phyloP scores from a whole-genome alignment of 108 stramenopile genomes.

The Thalassiosira profunda region DNA sequence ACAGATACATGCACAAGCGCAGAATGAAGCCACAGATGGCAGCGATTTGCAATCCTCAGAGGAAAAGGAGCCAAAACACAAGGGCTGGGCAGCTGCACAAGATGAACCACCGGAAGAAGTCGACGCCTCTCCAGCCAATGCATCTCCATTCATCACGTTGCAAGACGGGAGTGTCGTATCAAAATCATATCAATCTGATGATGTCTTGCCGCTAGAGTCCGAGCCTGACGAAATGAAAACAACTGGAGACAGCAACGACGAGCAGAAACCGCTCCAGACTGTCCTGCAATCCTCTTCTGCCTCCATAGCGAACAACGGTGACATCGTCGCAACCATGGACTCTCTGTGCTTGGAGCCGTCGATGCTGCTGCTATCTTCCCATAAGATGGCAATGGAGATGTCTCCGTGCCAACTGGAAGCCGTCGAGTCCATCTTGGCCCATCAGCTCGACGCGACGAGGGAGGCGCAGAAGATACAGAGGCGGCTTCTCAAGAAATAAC shows the following conservation, averaged over 20 bases:
- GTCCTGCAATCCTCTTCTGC: slow-evolving; percentile 17
- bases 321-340: slow-evolving; percentile 54
- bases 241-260: slow-evolving; percentile 17
- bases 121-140: not conserved
- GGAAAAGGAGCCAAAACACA: slow-evolving; percentile 1
- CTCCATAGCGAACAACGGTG: not conserved
- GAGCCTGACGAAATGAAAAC: slow-evolving; percentile 1
- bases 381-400: slow-evolving; percentile 75
- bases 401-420: slow-evolving; percentile 80
- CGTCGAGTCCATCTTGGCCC: slow-evolving; percentile 54
- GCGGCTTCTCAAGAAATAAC: slow-evolving; percentile 30
- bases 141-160: slow-evolving; percentile 39
- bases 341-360: slow-evolving; percentile 75
- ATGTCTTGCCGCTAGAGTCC: slow-evolving; percentile 29
- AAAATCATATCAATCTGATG: slow-evolving; percentile 10
- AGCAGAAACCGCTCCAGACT: slow-evolving; percentile 40
- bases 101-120: not conserved
- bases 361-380: slow-evolving; percentile 67
- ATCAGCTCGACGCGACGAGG: slow-evolving; percentile 56
- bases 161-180: slow-evolving; percentile 44
- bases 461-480: slow-evolving; percentile 62
- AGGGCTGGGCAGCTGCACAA: not conserved
- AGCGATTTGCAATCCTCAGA: too few relatives aligned
- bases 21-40: not conserved
- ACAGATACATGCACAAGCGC: not conserved